Evolutionary conservation across 78 protist genomes (phyloP), one percentile per base, ranked within the genome.

Genomic region (Guillardia theta): DNA sequence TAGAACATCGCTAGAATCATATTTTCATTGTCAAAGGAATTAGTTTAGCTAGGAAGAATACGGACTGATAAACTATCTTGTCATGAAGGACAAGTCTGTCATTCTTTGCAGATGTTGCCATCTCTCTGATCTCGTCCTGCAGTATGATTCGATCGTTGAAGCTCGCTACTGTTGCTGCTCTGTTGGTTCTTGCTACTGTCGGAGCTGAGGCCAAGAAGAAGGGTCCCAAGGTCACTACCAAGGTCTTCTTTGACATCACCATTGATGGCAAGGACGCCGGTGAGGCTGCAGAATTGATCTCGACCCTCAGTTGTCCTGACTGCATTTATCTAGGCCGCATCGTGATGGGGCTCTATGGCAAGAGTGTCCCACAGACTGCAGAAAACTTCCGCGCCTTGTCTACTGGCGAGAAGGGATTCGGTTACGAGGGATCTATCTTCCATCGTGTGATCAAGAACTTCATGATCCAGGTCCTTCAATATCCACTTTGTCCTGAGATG

Each of bases 301-400:
- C 6, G 6, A 27, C 27, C 27, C 39, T 6, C 2, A 27, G 39
- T 30, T 24, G 39, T 58, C 70, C 21, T 43, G 1, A 2, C 0
- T 44, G 3, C 24, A 10, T 18, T 27, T 43, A 22, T 8, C 10
- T 43, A 48, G 93, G 93, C 3, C 54, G 93, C 12, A 88, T 88
- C 64, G 64, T 30, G 93, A 88, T 88, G 93, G 93, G 62, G 9
- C 54, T 88, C 45, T 88, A 48, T 43, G 93, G 47, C 5, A 88
- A 88, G 36, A 88, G 54, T 27, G 93, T 48, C 19, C 93, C 93
- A 21, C 87, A 93, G 88, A 96, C 97, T 4, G 97, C 94, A 4
- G 94, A 90, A 50, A 96, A 96, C 95, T 96, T 96, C 88, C 95
- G 94, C 48, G 94, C 94, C 27, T 90, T 96, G 24, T 45, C 88